Evolutionary conservation across 805 yeast species (phyloP), one percentile per base, ranked within the genome.

Genomic region (Saccharomycopsis malanga): DNA sequence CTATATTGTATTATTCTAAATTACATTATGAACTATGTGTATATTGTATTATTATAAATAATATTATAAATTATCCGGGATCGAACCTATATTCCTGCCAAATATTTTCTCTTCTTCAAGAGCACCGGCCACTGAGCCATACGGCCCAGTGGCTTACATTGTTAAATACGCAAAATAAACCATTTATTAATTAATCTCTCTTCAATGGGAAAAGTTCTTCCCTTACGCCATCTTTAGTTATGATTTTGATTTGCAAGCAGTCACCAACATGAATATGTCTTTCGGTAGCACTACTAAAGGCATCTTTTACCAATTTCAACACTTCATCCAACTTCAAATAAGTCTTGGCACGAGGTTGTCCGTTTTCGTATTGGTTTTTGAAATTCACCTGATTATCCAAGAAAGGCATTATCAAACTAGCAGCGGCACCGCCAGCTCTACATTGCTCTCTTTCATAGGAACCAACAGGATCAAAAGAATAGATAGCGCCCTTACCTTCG

Each of bases 251-350:
- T 66, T 93, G 96, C 54, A 93, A 74, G 4, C 93, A 95, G 70
- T 93, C 98, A 71, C 98, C 98, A 45, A 93, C 98, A 57, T 89
- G 94, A 57, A 93, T 93, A 67, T 93, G 98, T 74, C 98, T 84
- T 69, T 93, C 98, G 17, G 98, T 91, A 18, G 96, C 98, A 6
- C 96, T 87, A 20, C 87, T 73, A 62, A 93, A 93, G 4, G 98
- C 95, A 67, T 93, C 98, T 64, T 80, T 82, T 34, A 93, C 97
- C 54, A 93, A 70, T 57, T 80, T 75, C 59, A 93, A 70, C 21
- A 88, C 97, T 68, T 89, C 95, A 1, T 87, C 96, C 56, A 88
- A 72, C 35, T 73, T 65, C 61, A 93, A 72, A 59, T 75, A 86
- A 61, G 78, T 72, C 52, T 80, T 61, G 36, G 74, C 75, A 63